Evolutionary conservation across 371 early-diverging fungal species (phyloP).

Genomic region (Syncephalastrum racemosum): DNA sequence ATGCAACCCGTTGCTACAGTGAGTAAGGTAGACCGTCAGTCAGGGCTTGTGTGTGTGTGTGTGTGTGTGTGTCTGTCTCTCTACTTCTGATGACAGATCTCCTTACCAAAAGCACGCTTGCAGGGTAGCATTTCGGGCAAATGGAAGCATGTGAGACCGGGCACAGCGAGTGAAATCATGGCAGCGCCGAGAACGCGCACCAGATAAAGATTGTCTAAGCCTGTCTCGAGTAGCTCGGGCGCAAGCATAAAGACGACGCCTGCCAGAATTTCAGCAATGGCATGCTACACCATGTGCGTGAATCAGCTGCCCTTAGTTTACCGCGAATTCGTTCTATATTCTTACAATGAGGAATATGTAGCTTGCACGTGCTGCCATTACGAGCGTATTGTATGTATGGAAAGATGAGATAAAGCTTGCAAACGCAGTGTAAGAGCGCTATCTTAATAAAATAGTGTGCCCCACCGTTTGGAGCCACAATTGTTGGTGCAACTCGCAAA

Average conservation of each 20-base stretch:
- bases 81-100: neutral
- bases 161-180: conserved; percentile 20
- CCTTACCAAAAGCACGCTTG: conserved; percentile 44
- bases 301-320: too few relatives aligned
- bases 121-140: conserved; percentile 48
- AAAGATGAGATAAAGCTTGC: too few relatives aligned
- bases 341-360: too few relatives aligned
- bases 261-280: conserved; percentile 21
- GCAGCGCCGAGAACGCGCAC: conserved; percentile 36
- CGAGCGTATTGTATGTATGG: too few relatives aligned
- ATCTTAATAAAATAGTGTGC: too few relatives aligned
- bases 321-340: too few relatives aligned
- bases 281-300: conserved; percentile 32
- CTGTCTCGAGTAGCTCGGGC: conserved; percentile 17
- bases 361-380: too few relatives aligned
- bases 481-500: too few relatives aligned
- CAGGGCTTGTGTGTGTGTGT: conserved; percentile 1
- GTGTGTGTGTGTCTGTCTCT: neutral
- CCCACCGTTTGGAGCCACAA: too few relatives aligned
- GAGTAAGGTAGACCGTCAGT: neutral
- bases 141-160: conserved; percentile 28
- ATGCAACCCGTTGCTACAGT: conserved; percentile 32
- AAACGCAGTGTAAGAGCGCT: too few relatives aligned
- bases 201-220: conserved; percentile 19
- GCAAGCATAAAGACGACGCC: conserved; percentile 26